Conservation (phyloP, 257 asterid genomes). For the Cruciata laevipes region DNA sequence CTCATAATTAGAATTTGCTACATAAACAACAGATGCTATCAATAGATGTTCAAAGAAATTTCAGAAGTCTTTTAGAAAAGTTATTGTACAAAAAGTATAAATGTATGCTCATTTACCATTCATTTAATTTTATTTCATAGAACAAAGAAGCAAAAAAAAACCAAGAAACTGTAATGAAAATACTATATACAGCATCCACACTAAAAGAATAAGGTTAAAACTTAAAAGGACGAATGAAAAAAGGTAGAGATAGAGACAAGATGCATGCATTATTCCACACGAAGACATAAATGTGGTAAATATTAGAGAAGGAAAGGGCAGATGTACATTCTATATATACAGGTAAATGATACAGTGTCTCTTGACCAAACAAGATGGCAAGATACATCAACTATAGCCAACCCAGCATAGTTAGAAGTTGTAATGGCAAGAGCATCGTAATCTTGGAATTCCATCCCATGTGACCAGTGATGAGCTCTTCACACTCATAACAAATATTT, state of each 20-base stretch:
- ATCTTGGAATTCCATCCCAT: not conserved
- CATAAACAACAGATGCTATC: conserved; percentile 10
- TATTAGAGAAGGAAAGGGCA: not conserved
- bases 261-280: not conserved
- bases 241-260: not conserved
- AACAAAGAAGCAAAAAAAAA: not conserved
- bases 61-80: not conserved
- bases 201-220: not conserved
- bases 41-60: not conserved
- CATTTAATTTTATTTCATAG: not conserved
- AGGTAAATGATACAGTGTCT: not conserved
- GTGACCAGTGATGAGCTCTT: not conserved
- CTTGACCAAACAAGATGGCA: not conserved
- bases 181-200: not conserved
- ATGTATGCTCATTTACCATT: not conserved
- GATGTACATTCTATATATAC: not conserved
- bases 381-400: not conserved
- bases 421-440: not conserved
- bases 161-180: not conserved
- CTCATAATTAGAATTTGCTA: conserved; percentile 96
- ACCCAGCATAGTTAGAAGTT: not conserved
- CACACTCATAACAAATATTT: not conserved
- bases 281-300: not conserved
- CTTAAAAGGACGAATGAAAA: not conserved
- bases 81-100: not conserved